phyloP scores from a whole-genome alignment of 148 eudicot species.

The Polygonum maritimum region DNA sequence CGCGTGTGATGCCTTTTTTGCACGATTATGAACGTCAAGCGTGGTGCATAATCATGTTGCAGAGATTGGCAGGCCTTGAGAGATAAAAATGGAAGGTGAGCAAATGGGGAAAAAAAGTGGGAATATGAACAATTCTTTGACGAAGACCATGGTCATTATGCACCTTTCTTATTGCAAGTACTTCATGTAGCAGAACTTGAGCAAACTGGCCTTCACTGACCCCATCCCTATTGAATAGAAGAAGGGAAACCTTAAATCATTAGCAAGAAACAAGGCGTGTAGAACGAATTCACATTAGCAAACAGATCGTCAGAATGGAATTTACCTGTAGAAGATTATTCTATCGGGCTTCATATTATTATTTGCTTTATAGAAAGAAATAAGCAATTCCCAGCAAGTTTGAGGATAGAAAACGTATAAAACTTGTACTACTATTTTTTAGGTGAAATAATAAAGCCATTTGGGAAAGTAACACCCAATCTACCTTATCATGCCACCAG shows the following conservation, averaged over 20 bases:
- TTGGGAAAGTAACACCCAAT: neutral
- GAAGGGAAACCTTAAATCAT: neutral
- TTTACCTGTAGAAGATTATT: constrained; percentile 70
- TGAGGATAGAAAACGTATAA: neutral
- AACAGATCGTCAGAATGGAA: neutral
- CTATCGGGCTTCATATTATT: constrained; percentile 27
- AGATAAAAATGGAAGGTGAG: neutral
- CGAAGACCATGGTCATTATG: neutral
- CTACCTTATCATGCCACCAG: constrained; percentile 57
- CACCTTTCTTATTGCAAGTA: constrained; percentile 79
- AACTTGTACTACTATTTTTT: neutral
- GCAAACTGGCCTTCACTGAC: constrained; percentile 85
- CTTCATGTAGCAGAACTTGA: constrained; percentile 54
- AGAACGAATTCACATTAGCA: neutral
- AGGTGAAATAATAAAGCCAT: neutral
- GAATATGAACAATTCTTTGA: neutral
- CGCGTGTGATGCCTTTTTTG: constrained; percentile 93
- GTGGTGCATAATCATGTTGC: constrained; percentile 42
- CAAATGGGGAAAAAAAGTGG: neutral
- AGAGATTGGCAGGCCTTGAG: constrained; percentile 62
- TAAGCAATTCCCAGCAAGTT: constrained; percentile 43
- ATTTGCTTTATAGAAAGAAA: constrained; percentile 27
- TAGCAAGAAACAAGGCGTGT: neutral
- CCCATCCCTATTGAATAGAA: constrained; percentile 52
- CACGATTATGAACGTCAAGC: constrained; percentile 71